Percentiles rank a stretch among this genome's conserved stretches.
These are phyloP conservation scores for Anisodus acutangulus DNA, from an alignment of 257 asterid genomes.

Conservation along the genomic window DNA sequence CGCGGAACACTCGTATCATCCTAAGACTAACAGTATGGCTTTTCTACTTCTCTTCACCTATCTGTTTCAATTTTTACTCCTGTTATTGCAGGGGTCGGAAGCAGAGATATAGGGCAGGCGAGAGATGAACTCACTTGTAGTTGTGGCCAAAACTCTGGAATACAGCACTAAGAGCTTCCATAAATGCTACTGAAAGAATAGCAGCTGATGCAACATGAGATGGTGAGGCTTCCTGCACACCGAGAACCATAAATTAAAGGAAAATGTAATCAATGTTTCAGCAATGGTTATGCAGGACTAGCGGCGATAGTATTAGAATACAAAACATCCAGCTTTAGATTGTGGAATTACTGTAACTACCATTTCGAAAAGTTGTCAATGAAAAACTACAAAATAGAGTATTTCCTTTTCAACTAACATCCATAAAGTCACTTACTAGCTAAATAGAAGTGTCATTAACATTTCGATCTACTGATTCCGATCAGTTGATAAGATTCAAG, in stretches of 20 bases:
- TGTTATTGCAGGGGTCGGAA: constrained; percentile 14
- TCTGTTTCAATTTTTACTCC: background rate
- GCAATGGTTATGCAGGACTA: background rate
- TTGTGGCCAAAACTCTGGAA: constrained; percentile 75
- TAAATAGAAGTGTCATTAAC: background rate
- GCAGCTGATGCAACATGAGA: constrained; percentile 98
- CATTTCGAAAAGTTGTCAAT: background rate
- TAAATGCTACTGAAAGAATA: constrained; percentile 90
- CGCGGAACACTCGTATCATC: background rate
- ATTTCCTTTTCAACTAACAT: constrained; percentile 12
- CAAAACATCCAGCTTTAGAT: background rate
- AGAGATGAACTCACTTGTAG: constrained; percentile 59
- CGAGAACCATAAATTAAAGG: constrained; percentile 21
- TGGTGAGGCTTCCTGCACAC: constrained; percentile 75
- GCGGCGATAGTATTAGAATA: background rate
- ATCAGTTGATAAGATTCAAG: background rate
- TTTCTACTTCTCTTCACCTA: background rate
- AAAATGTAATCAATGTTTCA: constrained; percentile 4
- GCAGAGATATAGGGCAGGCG: constrained; percentile 12
- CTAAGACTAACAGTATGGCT: background rate
- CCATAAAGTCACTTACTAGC: background rate
- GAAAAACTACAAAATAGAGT: background rate
- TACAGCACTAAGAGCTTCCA: constrained; percentile 81
- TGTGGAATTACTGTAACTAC: background rate
- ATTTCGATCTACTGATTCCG: background rate